Percentiles rank a stretch among this genome's conserved stretches.
These are phyloP conservation scores for Aspergillus floridensis DNA, from an alignment of 2,329 filamentous ascomycete genomes.

Conservation along the genomic window DNA sequence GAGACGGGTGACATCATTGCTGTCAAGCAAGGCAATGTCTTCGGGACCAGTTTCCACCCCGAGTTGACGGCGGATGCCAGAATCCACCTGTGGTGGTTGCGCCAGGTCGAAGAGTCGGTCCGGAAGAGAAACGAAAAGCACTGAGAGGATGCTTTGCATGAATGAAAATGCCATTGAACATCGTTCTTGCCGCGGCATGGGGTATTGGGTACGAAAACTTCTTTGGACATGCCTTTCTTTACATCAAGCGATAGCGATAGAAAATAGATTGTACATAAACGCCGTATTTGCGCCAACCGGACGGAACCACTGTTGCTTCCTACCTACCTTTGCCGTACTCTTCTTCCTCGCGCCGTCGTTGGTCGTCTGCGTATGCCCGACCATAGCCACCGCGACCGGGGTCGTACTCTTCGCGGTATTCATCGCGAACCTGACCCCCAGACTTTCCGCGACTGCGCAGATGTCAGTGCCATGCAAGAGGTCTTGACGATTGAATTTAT, in stretches of 20 bases:
- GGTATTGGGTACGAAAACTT: slow-evolving; percentile 28
- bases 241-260: slow-evolving; percentile 24
- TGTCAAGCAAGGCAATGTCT: slow-evolving; percentile 83
- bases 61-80: slow-evolving; percentile 84
- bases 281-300: slow-evolving; percentile 29
- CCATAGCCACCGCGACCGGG: slow-evolving; percentile 90
- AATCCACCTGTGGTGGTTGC: slow-evolving; percentile 92
- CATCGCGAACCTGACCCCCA: slow-evolving; percentile 93
- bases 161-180: slow-evolving; percentile 12
- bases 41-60: slow-evolving; percentile 94
- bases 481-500: background rate
- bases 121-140: slow-evolving; percentile 25
- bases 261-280: slow-evolving; percentile 33
- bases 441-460: slow-evolving; percentile 73
- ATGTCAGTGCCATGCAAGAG: slow-evolving; percentile 1
- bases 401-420: slow-evolving; percentile 96
- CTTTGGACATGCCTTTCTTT: slow-evolving; percentile 18
- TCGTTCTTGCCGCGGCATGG: slow-evolving; percentile 20
- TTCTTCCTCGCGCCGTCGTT: slow-evolving; percentile 56
- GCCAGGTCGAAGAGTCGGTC: slow-evolving; percentile 58
- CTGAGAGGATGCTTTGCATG: slow-evolving; percentile 15
- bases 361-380: slow-evolving; percentile 68
- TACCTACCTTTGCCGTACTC: slow-evolving; percentile 58
- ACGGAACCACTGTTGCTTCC: slow-evolving; percentile 10
- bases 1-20: slow-evolving; percentile 74